A percentile compares a stretch with the other conserved stretches of the same genome.
phyloP scores from a whole-genome alignment of 306 rosid genomes.

The Citrullus amarus region DNA sequence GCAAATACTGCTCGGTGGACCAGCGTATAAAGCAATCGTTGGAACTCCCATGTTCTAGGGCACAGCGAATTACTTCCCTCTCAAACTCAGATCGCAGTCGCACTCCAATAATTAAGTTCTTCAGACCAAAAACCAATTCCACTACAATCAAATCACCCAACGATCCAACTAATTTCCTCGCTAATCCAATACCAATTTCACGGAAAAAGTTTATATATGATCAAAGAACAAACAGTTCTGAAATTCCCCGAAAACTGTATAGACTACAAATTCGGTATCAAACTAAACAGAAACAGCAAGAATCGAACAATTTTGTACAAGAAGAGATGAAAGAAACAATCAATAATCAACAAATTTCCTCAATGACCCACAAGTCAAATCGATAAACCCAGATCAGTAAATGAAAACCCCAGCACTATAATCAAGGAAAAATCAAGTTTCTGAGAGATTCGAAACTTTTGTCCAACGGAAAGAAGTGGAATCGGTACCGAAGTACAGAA shows the following conservation, averaged over 20 bases:
- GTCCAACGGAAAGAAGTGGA: conserved; percentile 13
- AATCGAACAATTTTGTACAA: not conserved
- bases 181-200: not conserved
- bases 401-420: not conserved
- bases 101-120: not conserved
- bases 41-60: conserved; percentile 59
- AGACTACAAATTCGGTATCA: not conserved
- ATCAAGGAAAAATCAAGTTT: not conserved
- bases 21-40: conserved; percentile 72
- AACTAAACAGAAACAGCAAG: not conserved
- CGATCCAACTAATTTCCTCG: not conserved
- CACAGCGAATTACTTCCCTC: not conserved
- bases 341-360: not conserved
- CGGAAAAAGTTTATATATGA: not conserved
- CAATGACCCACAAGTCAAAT: not conserved
- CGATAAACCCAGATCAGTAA: not conserved
- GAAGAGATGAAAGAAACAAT: not conserved
- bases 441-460: not conserved
- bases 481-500: conserved; percentile 11
- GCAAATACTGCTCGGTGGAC: conserved; percentile 72
- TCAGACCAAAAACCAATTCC: not conserved
- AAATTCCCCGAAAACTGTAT: not conserved
- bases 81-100: conserved; percentile 3
- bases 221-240: not conserved
- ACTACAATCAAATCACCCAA: not conserved